Conservation (phyloP, 352 stramenopile genomes). For the Phytopythium vexans region DNA sequence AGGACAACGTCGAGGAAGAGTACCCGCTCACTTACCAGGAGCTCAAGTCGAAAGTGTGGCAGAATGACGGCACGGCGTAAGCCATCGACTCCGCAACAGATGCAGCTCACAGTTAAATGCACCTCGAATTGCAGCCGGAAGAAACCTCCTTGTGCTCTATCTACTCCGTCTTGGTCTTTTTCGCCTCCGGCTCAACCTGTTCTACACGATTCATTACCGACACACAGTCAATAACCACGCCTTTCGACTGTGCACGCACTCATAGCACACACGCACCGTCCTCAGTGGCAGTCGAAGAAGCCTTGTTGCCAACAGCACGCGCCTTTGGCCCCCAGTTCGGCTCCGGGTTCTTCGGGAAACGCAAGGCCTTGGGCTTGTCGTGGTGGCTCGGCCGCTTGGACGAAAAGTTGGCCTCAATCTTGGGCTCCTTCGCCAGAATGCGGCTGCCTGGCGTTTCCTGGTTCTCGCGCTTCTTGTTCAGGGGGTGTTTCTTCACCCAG, state of each 20-base stretch:
- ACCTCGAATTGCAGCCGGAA: too few relatives aligned
- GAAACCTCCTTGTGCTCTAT: neutral
- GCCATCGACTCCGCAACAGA: neutral
- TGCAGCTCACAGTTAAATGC: too few relatives aligned
- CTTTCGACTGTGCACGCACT: neutral
- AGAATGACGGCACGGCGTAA: conserved; percentile 32
- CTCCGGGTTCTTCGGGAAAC: conserved; percentile 95
- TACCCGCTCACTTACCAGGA: conserved; percentile 87
- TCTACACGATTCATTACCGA: conserved; percentile 26
- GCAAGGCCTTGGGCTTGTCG: conserved; percentile 88
- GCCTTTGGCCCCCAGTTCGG: conserved; percentile 96
- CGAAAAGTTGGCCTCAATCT: conserved; percentile 84
- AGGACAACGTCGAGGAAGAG: conserved; percentile 82
- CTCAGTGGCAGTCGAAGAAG: conserved; percentile 10
- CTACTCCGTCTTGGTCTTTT: conserved; percentile 77
- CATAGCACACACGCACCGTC: conserved; percentile 21
- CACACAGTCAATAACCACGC: neutral
- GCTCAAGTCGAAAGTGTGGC: conserved; percentile 83
- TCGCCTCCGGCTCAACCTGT: conserved; percentile 56
- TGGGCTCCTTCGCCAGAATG: conserved; percentile 85
- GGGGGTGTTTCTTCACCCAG: conserved; percentile 94
- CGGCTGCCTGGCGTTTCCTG: conserved; percentile 75
- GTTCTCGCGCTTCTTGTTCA: conserved; percentile 85
- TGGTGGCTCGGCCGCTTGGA: conserved; percentile 53
- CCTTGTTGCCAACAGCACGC: conserved; percentile 73